Base-by-base conservation (phyloP, 2,329 filamentous ascomycete genomes). In the Pleomassaria siparia region DNA sequence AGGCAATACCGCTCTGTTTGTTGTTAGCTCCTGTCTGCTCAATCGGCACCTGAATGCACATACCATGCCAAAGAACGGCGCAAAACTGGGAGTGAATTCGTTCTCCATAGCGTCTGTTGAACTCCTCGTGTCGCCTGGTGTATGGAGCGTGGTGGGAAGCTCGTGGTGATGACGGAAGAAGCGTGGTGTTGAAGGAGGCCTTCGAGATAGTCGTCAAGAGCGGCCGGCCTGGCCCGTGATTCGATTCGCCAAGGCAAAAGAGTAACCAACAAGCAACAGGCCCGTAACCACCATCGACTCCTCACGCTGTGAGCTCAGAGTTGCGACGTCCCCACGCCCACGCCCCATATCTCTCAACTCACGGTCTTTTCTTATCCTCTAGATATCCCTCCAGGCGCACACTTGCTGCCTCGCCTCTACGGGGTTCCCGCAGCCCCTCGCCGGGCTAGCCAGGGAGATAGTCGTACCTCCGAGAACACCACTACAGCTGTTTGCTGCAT, bases 61-160 rank as follows among this genome's bases (percentile, higher is more conserved):
- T 78, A 91, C 88, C 87, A 92, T 90, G 78, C 89, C 89, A 71
- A 92, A 81, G 78, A 92, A 94, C 62, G 88, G 88, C 76, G 89
- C 89, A 71, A 91, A 92, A 75, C 88, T 88, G 62, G 89, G 89
- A 50, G 86, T 78, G 53, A 84, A 74, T 58, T 85, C 82, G 40
- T 81, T 59, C 40, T 74, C 71, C 55, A 58, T 55, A 21, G 16
- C 50, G 49, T 24, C 26, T 8, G 13, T 15, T 26, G 26, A 30
- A 1, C 25, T 37, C 30, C 30, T 29, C 8, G 11, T 21, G 16
- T 26, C 24, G 10, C n/a, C 43, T 22, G 41, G 28, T 37, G 24
- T 32, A 15, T 49, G 28, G 22, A 26, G 28, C 2, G 13, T 22
- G 44, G 30, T 29, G 18, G 45, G 37, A 18, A 39, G 21, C 18